A percentile compares a stretch with the other conserved stretches of the same genome.
Evolutionary conservation across 768 basidiomycete species (phyloP).

Genomic region (Serendipita vermifera): DNA sequence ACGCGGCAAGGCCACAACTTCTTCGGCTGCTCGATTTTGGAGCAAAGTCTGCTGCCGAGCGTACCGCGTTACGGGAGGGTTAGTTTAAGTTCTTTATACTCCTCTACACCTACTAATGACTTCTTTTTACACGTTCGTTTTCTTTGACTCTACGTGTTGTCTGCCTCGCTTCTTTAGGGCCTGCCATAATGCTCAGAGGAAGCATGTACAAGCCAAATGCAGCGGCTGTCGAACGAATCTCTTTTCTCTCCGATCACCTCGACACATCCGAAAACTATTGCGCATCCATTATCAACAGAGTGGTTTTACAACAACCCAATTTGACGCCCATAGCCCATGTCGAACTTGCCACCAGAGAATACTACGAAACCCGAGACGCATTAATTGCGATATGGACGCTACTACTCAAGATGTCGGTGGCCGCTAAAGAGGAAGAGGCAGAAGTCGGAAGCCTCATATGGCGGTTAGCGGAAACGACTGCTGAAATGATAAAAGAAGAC

Average conservation of each 20-base stretch:
- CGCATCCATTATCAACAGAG: conserved; percentile 51
- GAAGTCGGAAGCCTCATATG: conserved; percentile 13
- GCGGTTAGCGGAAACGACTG: conserved; percentile 7
- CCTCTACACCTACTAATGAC: neutral
- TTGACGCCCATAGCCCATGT: conserved; percentile 41
- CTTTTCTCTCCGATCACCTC: conserved; percentile 67
- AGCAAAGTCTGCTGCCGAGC: conserved; percentile 46
- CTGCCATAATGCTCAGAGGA: neutral
- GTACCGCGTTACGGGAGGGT: conserved; percentile 53
- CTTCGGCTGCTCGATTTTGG: conserved; percentile 54
- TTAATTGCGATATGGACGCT: conserved; percentile 35
- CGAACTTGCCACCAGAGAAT: conserved; percentile 53
- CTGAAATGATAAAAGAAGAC: conserved; percentile 10
- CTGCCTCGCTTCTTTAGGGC: neutral
- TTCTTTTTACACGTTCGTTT: neutral
- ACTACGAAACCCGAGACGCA: conserved; percentile 55
- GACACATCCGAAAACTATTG: conserved; percentile 70
- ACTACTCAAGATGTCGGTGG: conserved; percentile 54
- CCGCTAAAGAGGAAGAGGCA: conserved; percentile 36
- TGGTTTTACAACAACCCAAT: conserved; percentile 55
- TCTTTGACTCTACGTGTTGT: neutral
- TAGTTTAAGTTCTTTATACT: neutral
- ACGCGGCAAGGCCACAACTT: conserved; percentile 32
- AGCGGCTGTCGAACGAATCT: conserved; percentile 56
- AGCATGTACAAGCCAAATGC: conserved; percentile 23